Percentiles rank a stretch among this genome's conserved stretches.
These are phyloP conservation scores for Byssothecium circinans DNA, from an alignment of 2,329 filamentous ascomycete species.

Conservation along the genomic window DNA sequence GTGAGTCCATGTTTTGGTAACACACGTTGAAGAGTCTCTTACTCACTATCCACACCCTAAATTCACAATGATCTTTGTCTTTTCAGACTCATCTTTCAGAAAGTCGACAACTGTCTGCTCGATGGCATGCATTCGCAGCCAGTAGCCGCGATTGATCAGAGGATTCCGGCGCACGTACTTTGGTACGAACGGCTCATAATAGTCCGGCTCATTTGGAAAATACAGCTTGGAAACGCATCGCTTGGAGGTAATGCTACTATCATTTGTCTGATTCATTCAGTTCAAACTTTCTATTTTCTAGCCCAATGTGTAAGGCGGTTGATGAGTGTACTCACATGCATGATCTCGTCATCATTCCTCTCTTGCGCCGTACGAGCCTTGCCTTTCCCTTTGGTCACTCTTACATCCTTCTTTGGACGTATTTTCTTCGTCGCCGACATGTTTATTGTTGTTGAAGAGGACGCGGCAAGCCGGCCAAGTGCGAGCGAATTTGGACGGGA, in stretches of 20 bases:
- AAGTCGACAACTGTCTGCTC: constrained; percentile 76
- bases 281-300: too few species aligned
- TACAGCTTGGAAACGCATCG: constrained; percentile 90
- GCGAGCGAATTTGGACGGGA: neutral
- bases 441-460: neutral
- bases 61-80: constrained; percentile 75
- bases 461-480: constrained; percentile 1
- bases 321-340: constrained; percentile 51
- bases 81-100: constrained; percentile 59
- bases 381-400: constrained; percentile 13
- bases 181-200: constrained; percentile 83
- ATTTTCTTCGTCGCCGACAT: constrained; percentile 9
- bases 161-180: constrained; percentile 83
- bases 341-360: constrained; percentile 57
- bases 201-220: constrained; percentile 74
- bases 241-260: constrained; percentile 89
- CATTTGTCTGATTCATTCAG: constrained; percentile 64
- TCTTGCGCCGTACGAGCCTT: constrained; percentile 26
- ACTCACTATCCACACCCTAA: constrained; percentile 88
- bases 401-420: constrained; percentile 13
- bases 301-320: neutral
- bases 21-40: constrained; percentile 20
- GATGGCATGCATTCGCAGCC: constrained; percentile 80
- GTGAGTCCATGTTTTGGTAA: constrained; percentile 18
- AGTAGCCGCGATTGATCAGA: constrained; percentile 87